Percentiles rank a stretch among this genome's conserved stretches.
Conservation (phyloP, 257 asterid genomes). For the Cruciata laevipes region DNA sequence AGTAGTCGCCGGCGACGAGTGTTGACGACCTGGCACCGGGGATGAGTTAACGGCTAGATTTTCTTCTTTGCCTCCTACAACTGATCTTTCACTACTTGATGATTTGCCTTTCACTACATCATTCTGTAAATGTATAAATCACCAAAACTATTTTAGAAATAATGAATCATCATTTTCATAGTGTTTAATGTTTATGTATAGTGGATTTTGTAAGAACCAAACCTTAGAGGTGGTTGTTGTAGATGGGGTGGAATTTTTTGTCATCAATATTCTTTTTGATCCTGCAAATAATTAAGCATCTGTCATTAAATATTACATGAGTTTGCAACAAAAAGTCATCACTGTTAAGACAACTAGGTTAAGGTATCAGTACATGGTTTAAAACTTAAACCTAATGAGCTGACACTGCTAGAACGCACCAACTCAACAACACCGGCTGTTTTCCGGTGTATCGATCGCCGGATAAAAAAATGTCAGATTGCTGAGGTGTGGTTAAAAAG, state of each 20-base stretch:
- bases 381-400: not conserved
- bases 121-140: constrained; percentile 29
- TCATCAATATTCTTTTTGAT: constrained; percentile 46
- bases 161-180: not conserved
- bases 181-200: not conserved
- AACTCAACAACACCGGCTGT: too few species aligned
- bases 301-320: not conserved
- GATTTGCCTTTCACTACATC: constrained; percentile 20
- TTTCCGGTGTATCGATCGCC: too few species aligned
- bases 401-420: not conserved
- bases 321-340: not conserved
- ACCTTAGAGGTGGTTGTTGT: constrained; percentile 42
- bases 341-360: not conserved
- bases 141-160: not conserved
- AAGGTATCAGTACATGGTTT: not conserved
- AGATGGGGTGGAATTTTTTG: constrained; percentile 24
- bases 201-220: constrained; percentile 20
- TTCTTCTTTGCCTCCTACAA: constrained; percentile 24
- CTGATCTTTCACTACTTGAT: constrained; percentile 17
- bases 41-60: constrained; percentile 24
- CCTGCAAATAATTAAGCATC: constrained; percentile 38
- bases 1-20: constrained; percentile 16
- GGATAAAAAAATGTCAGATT: too few species aligned
- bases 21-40: constrained; percentile 12
- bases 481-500: not conserved